Conservation (phyloP, 352 stramenopile genomes). For the Phytophthora tentaculata region DNA sequence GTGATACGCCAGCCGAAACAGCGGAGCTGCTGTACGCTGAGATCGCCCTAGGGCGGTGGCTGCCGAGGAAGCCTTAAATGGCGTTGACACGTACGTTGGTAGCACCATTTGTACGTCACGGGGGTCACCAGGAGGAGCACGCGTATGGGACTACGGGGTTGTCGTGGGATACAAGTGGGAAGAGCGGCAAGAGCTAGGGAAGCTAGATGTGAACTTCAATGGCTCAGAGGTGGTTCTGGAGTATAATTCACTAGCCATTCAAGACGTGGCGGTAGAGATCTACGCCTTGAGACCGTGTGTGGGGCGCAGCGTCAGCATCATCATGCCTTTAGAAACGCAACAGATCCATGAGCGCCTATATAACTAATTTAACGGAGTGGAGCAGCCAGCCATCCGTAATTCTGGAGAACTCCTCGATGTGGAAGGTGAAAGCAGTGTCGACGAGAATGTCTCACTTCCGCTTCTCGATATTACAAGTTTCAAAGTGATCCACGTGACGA, state of each 20-base stretch:
- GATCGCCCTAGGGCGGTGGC: not conserved
- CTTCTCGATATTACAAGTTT: constrained; percentile 7
- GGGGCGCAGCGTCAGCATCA: constrained; percentile 1
- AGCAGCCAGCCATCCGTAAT: not conserved
- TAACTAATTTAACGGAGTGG: constrained; percentile 15
- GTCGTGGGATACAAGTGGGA: constrained; percentile 12
- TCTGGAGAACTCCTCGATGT: not conserved
- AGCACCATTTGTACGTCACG: constrained; percentile 9
- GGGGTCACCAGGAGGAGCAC: not conserved
- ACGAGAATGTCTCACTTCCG: not conserved
- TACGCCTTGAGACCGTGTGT: constrained; percentile 21
- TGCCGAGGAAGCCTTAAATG: constrained; percentile 5
- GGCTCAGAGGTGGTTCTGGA: not conserved
- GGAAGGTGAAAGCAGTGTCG: not conserved
- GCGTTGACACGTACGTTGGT: constrained; percentile 9
- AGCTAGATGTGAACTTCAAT: constrained; percentile 15
- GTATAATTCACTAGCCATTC: not conserved
- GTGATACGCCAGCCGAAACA: too few relatives aligned
- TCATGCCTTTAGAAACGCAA: constrained; percentile 13
- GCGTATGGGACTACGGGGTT: constrained; percentile 19
- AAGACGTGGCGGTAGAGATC: constrained; percentile 12
- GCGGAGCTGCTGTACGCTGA: too few relatives aligned
- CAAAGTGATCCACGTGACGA: not conserved
- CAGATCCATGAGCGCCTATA: not conserved
- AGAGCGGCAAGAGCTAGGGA: not conserved